Conservation (phyloP, 2,329 filamentous ascomycete genomes). For the Pestalotiopsis sp. region DNA sequence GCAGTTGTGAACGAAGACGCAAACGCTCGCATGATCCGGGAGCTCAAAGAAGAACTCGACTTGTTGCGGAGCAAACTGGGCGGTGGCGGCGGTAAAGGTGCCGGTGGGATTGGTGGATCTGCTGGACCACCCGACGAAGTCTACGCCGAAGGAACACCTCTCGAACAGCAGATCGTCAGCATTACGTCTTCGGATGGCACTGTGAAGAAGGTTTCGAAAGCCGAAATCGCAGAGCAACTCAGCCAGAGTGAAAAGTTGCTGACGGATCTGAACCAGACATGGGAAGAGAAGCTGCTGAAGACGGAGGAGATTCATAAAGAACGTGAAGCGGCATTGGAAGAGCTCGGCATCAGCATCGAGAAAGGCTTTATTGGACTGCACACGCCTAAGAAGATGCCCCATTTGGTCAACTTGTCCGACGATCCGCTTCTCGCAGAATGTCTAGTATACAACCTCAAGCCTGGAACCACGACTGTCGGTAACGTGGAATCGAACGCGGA, state of each 20-base stretch:
- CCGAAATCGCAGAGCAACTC: slow-evolving; percentile 95
- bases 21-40: slow-evolving; percentile 97
- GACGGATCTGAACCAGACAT: slow-evolving; percentile 94
- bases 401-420: slow-evolving; percentile 96
- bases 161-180: slow-evolving; percentile 95
- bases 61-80: slow-evolving; percentile 85
- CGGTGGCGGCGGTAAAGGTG: slow-evolving; percentile 47
- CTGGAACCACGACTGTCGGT: slow-evolving; percentile 89
- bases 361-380: slow-evolving; percentile 95
- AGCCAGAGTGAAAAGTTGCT: slow-evolving; percentile 96
- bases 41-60: slow-evolving; percentile 91
- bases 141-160: slow-evolving; percentile 89
- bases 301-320: slow-evolving; percentile 98
- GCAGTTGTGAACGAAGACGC: slow-evolving; percentile 98
- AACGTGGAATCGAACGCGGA: slow-evolving; percentile 84
- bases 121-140: slow-evolving; percentile 69
- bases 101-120: slow-evolving; percentile 52
- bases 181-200: slow-evolving; percentile 85
- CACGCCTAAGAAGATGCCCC: slow-evolving; percentile 98
- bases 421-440: slow-evolving; percentile 93
- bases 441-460: slow-evolving; percentile 96
- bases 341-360: slow-evolving; percentile 97
- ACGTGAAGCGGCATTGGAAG: slow-evolving; percentile 89
- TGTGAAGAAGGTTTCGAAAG: slow-evolving; percentile 95
- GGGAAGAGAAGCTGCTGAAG: slow-evolving; percentile 94